A percentile compares a stretch with the other conserved stretches of the same genome.
phyloP scores from a whole-genome alignment of 2,329 filamentous ascomycete genomes.

The Aureobasidium sp. region DNA sequence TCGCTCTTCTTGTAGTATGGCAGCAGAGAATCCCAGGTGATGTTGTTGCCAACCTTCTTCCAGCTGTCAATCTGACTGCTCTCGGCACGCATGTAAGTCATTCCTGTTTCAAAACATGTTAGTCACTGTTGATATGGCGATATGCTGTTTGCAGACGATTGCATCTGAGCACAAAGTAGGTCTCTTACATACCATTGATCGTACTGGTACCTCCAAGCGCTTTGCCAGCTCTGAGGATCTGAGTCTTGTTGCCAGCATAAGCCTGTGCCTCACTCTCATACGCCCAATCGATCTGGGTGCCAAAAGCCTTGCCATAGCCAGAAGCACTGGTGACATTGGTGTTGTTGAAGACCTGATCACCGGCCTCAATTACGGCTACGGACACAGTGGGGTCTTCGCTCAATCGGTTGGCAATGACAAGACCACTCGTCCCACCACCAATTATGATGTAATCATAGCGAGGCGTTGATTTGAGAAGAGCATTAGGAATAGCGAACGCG shows the following conservation, averaged over 20 bases:
- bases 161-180: background rate
- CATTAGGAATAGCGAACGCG: background rate
- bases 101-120: background rate
- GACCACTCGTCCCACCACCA: conserved; percentile 33
- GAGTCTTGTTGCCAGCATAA: conserved; percentile 15
- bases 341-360: conserved; percentile 1
- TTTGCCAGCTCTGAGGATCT: background rate
- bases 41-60: conserved; percentile 9
- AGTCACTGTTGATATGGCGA: background rate
- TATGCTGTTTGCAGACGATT: background rate
- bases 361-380: conserved; percentile 1
- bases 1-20: conserved; percentile 21
- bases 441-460: conserved; percentile 33
- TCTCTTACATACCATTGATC: background rate
- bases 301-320: conserved; percentile 7
- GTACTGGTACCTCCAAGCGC: conserved; percentile 11
- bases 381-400: conserved; percentile 11
- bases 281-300: conserved; percentile 12
- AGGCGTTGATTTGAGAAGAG: background rate
- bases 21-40: background rate
- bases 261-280: conserved; percentile 14
- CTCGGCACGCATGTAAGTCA: conserved; percentile 11
- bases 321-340: background rate
- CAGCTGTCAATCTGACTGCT: conserved; percentile 9
- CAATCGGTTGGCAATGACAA: conserved; percentile 32